Base-by-base conservation (phyloP, 495 filamentous ascomycete species). In the Arthonia radiata region DNA sequence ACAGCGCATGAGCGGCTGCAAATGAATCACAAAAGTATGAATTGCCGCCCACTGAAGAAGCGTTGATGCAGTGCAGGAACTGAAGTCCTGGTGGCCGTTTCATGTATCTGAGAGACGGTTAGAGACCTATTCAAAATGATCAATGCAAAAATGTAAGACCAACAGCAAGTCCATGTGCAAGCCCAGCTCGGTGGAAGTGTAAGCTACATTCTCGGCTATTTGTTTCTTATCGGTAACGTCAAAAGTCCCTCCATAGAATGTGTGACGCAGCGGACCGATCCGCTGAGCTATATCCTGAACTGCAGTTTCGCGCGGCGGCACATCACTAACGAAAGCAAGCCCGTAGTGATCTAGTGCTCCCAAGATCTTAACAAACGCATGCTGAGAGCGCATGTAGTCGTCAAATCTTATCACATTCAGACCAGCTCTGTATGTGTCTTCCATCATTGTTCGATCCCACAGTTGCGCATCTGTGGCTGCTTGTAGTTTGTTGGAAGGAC, bases 181-280 rank as follows among this genome's bases (percentile, higher is more conserved):
- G 11, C 72, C 75, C 1, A 92, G 64, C 36, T 64, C 64, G 23
- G 67, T 52, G 41, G 53, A 64, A 3, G 82, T 92, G 50, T 94
- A 91, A 1, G 83, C 83, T 5, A 94, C 68, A 37, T 94, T 94
- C 42, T 77, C 78, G 22, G 80, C 74, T 24, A 69, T 35, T 2
- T 72, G 65, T 17, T 80, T 67, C n/a, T n/a, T n/a, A 5, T 58
- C 69, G 28, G 58, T 64, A 15, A 94, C 82, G 47, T 92, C 77
- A 74, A 78, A 92, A 1, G 79, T 91, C 23, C 48, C 45, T 17
- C 83, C 83, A 48, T 92, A 92, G 42, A 94, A 86, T 10, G 79
- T 75, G 35, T 75, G 64, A 28, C 76, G 67, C 7, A 91, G 38
- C 0, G 58, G 56, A 0, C 81, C 81, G 30, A 92, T 75, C 17